Percentiles rank a stretch among this genome's conserved stretches.
Conservation (phyloP, 306 rosid genomes). For the Medicago lupulina region DNA sequence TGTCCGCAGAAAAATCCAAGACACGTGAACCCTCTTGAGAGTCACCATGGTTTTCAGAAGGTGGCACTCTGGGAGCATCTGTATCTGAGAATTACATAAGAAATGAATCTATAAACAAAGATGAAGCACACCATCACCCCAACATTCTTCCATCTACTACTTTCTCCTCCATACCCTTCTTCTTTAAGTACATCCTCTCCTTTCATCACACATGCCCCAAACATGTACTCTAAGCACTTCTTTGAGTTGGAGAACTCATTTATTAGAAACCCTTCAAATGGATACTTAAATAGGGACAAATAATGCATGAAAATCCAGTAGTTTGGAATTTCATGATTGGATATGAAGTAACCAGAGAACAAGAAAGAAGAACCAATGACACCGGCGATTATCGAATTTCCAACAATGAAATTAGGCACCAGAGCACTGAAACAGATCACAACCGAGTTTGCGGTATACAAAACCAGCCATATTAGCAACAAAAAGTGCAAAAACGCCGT, state of each 20-base stretch:
- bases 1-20: slow-evolving; percentile 52
- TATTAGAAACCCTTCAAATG: slow-evolving; percentile 90
- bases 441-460: slow-evolving; percentile 87
- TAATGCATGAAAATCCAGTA: slow-evolving; percentile 96
- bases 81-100: slow-evolving; percentile 84
- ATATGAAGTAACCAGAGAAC: slow-evolving; percentile 93
- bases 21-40: slow-evolving; percentile 45
- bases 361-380: slow-evolving; percentile 93
- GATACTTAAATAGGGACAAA: slow-evolving; percentile 86
- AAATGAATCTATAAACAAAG: slow-evolving; percentile 84
- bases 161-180: slow-evolving; percentile 80
- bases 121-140: slow-evolving; percentile 78
- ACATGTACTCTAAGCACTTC: slow-evolving; percentile 77
- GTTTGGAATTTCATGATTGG: slow-evolving; percentile 69
- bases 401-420: slow-evolving; percentile 91
- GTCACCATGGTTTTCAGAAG: slow-evolving; percentile 27
- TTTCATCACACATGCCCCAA: slow-evolving; percentile 69
- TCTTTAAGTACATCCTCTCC: slow-evolving; percentile 77
- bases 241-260: slow-evolving; percentile 85
- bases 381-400: slow-evolving; percentile 85
- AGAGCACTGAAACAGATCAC: slow-evolving; percentile 92
- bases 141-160: slow-evolving; percentile 77
- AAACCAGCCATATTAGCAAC: slow-evolving; percentile 74
- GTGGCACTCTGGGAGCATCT: slow-evolving; percentile 64
- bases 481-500: slow-evolving; percentile 65